These are phyloP conservation scores for Penicillium sp. DNA, from an alignment of 2,329 filamentous ascomycete species.

Conservation along the genomic window DNA sequence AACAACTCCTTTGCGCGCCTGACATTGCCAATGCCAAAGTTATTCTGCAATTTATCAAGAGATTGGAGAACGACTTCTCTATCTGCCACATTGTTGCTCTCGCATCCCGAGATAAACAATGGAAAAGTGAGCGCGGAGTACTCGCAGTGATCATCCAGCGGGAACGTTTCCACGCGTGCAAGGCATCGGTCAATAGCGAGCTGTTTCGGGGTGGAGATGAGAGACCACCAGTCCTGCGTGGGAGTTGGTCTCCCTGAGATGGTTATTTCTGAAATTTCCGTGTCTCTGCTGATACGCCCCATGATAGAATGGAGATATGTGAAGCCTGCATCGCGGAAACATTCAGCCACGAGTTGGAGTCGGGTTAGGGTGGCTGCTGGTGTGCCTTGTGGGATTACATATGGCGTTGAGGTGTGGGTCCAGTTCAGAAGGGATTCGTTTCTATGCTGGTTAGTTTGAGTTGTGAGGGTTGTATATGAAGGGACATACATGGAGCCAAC, in stretches of 20 bases:
- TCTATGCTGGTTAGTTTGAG: constrained; percentile 20
- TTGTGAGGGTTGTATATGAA: background rate
- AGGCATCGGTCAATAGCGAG: constrained; percentile 32
- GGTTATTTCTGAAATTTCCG: background rate
- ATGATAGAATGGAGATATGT: constrained; percentile 41
- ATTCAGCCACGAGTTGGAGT: constrained; percentile 39
- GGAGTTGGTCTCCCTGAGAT: background rate
- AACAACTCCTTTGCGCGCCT: constrained; percentile 35
- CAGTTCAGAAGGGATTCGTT: constrained; percentile 35
- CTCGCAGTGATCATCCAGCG: constrained; percentile 38
- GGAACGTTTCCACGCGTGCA: constrained; percentile 24
- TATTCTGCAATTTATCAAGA: constrained; percentile 31
- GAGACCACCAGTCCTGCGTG: constrained; percentile 9
- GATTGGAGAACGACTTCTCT: constrained; percentile 28
- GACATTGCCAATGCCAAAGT: constrained; percentile 41
- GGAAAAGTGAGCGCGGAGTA: constrained; percentile 42
- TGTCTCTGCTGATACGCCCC: constrained; percentile 26
- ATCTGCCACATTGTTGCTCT: constrained; percentile 26
- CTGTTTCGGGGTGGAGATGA: constrained; percentile 31
- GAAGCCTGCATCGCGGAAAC: constrained; percentile 40
- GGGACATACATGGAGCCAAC: constrained; percentile 33
- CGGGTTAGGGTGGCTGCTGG: constrained; percentile 30
- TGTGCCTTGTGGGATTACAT: constrained; percentile 35
- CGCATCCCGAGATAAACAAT: constrained; percentile 40
- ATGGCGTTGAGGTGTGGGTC: constrained; percentile 29